These are phyloP conservation scores for Diplodia intermedia DNA, from an alignment of 2,329 filamentous ascomycete species.

Conservation along the genomic window DNA sequence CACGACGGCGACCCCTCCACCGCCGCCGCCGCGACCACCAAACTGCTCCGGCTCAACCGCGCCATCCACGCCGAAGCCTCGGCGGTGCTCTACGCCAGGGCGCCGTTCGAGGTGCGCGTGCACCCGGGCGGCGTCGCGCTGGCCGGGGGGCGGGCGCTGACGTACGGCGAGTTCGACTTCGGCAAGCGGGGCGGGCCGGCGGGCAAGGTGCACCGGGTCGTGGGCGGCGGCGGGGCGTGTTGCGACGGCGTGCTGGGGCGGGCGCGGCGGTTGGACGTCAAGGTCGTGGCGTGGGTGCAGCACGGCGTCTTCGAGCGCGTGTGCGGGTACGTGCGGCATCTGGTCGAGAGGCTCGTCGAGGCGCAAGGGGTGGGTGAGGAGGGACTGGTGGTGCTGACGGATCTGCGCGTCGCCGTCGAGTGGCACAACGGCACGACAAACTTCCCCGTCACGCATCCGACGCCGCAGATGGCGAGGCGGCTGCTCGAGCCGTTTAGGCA, in stretches of 20 bases:
- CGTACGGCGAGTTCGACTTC: conserved; percentile 26
- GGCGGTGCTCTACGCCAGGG: conserved; percentile 17
- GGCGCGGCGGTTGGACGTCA: conserved; percentile 6
- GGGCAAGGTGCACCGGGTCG: background rate
- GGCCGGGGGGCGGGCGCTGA: conserved; percentile 2
- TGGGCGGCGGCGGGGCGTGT: too few species aligned
- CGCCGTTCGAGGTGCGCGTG: conserved; percentile 15
- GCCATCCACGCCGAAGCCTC: conserved; percentile 20
- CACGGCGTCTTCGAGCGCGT: conserved; percentile 12
- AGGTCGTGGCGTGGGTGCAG: conserved; percentile 21
- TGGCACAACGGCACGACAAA: conserved; percentile 29
- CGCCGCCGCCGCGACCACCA: background rate
- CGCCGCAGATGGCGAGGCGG: conserved; percentile 7
- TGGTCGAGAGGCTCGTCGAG: background rate
- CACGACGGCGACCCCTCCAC: too few species aligned
- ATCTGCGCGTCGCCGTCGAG: background rate
- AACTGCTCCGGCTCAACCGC: conserved; percentile 21
- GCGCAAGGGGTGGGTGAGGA: background rate
- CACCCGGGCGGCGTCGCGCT: conserved; percentile 21
- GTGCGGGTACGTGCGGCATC: background rate
- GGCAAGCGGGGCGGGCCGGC: conserved; percentile 30
- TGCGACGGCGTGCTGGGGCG: conserved; percentile 4
- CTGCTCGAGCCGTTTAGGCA: conserved; percentile 21
- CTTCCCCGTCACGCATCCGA: conserved; percentile 20
- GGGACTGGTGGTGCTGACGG: background rate